These are phyloP conservation scores for Pestalotiopsis sp. DNA, from an alignment of 2,329 filamentous ascomycete genomes.

Conservation along the genomic window DNA sequence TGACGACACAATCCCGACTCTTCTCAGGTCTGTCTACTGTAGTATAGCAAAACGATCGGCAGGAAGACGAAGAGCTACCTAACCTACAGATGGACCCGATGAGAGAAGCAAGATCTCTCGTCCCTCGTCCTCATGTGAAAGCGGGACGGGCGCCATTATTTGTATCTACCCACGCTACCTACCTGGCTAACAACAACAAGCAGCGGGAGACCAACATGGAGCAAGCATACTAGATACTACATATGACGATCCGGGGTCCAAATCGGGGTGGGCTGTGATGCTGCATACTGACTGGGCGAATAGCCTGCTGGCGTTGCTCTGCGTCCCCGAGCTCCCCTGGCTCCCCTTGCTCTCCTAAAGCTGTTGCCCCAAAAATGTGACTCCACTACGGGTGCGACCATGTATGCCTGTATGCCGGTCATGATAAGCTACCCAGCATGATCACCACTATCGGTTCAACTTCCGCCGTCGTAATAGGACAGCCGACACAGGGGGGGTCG, in stretches of 20 bases:
- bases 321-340: background rate
- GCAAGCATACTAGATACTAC: no score
- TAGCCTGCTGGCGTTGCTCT: background rate
- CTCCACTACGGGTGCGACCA: background rate
- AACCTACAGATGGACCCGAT: constrained; percentile 15
- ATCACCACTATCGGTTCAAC: constrained; percentile 21
- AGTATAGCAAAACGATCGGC: constrained; percentile 12
- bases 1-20: constrained; percentile 12
- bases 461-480: constrained; percentile 26
- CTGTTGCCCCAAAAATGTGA: background rate
- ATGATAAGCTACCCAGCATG: constrained; percentile 20
- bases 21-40: constrained; percentile 1
- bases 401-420: constrained; percentile 19
- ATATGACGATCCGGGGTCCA: constrained; percentile 6
- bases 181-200: no score
- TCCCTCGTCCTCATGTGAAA: constrained; percentile 4
- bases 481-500: constrained; percentile 10
- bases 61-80: constrained; percentile 11
- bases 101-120: constrained; percentile 5
- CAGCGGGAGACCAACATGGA: no score
- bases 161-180: constrained; percentile 17
- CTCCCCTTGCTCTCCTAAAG: background rate
- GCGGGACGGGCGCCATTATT: constrained; percentile 22
- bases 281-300: background rate
- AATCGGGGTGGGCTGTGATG: background rate